phyloP scores from a whole-genome alignment of 208 protist species.

The Leishmania amazonensis region DNA sequence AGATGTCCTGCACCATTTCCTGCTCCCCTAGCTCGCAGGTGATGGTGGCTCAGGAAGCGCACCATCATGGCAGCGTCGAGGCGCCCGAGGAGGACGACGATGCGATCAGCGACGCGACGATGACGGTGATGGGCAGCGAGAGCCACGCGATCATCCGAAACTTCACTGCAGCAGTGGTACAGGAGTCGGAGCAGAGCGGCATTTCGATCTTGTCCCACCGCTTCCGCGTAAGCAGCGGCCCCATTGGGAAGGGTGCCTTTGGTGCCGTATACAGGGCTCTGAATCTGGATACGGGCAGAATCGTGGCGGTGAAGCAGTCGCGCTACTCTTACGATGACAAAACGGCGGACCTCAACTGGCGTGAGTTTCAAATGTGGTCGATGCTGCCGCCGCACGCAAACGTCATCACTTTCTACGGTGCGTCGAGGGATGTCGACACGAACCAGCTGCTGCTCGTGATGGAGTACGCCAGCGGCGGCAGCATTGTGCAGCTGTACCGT shows the following conservation, averaged over 20 bases:
- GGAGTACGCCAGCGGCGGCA: constrained; percentile 71
- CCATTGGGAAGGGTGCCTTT: constrained; percentile 68
- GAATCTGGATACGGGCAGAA: constrained; percentile 58
- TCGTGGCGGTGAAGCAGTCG: constrained; percentile 73
- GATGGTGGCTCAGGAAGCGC: constrained; percentile 14
- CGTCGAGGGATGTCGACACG: constrained; percentile 61
- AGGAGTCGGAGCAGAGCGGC: constrained; percentile 34
- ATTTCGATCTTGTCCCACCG: constrained; percentile 44
- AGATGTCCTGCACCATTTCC: constrained; percentile 21
- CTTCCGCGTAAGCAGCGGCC: constrained; percentile 57
- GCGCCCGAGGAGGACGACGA: constrained; percentile 10
- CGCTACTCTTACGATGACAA: constrained; percentile 46
- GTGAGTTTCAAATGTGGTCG: constrained; percentile 63
- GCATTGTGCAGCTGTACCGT: constrained; percentile 54
- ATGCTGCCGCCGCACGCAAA: constrained; percentile 64
- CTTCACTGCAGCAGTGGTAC: constrained; percentile 58
- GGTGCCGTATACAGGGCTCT: constrained; percentile 68
- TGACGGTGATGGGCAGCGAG: constrained; percentile 19
- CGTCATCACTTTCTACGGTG: constrained; percentile 70
- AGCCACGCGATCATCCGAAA: constrained; percentile 30
- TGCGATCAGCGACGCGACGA: constrained; percentile 10
- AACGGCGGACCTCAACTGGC: constrained; percentile 48
- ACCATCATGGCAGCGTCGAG: constrained; percentile 3
- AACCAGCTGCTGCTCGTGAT: constrained; percentile 64
- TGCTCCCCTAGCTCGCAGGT: constrained; percentile 21